Conservation (phyloP, 176 grass and related monocot genomes). For the Triticum urartu region DNA sequence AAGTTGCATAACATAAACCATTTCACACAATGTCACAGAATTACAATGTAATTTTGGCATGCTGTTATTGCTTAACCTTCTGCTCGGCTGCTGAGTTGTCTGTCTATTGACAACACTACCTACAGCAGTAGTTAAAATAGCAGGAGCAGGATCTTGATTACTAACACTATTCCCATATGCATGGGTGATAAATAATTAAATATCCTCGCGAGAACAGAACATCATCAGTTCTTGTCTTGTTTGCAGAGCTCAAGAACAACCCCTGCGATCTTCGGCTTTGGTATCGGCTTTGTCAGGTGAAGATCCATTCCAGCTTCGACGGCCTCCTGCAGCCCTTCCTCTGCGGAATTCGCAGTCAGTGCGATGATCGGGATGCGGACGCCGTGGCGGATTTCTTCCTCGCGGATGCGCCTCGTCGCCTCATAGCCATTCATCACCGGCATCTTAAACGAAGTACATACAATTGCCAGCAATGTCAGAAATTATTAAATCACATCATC, state of each 20-base stretch:
- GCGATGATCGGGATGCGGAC: conserved; percentile 56
- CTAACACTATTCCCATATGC: no score
- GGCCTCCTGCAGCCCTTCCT: conserved; percentile 41
- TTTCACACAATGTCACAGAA: no score
- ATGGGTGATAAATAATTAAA: no score
- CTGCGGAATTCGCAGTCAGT: conserved; percentile 40
- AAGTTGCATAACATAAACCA: no score
- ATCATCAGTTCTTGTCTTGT: neutral
- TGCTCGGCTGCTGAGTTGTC: no score
- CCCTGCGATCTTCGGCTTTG: neutral
- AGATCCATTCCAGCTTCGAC: conserved; percentile 41
- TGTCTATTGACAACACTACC: no score
- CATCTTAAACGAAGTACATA: conserved; percentile 43
- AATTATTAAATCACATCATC: neutral
- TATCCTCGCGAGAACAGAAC: no score
- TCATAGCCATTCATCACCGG: conserved; percentile 78
- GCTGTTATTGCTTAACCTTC: no score
- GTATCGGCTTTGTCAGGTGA: neutral
- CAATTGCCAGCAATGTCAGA: neutral
- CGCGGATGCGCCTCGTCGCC: conserved; percentile 57
- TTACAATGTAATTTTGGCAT: no score
- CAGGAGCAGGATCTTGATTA: no score
- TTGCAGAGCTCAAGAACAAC: neutral
- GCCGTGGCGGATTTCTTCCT: conserved; percentile 52
- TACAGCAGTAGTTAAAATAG: no score